A percentile compares a stretch with the other conserved stretches of the same genome.
Evolutionary conservation across 106 monocot genomes (phyloP).

Genomic region (Dendrobium catenatum): DNA sequence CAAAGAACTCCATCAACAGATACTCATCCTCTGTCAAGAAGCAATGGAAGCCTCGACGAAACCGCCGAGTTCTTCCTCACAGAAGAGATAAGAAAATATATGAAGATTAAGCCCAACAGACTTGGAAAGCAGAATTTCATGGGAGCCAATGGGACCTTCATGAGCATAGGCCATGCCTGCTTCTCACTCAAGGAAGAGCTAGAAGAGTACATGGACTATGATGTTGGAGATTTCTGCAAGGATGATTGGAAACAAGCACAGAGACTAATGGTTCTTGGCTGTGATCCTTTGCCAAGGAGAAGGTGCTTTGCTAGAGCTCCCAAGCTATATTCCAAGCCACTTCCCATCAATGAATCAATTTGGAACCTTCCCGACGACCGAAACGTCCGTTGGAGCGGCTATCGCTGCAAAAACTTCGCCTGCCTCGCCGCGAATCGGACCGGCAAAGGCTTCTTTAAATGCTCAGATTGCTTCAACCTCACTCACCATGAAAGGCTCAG

Average conservation of each 20-base stretch:
- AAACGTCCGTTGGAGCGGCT: constrained; percentile 65
- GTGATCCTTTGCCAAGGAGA: constrained; percentile 58
- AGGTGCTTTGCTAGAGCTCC: constrained; percentile 60
- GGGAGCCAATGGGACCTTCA: constrained; percentile 68
- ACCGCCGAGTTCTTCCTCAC: constrained; percentile 46
- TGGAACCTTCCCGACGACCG: constrained; percentile 56
- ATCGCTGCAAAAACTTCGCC: constrained; percentile 62
- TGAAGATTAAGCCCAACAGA: constrained; percentile 59
- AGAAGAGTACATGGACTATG: constrained; percentile 80
- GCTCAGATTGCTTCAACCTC: constrained; percentile 59
- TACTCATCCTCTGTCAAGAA: constrained; percentile 22
- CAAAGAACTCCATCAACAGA: background rate
- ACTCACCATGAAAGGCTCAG: constrained; percentile 48
- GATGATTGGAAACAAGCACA: constrained; percentile 73
- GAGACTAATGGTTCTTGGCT: constrained; percentile 61
- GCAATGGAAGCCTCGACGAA: constrained; percentile 4
- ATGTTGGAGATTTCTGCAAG: constrained; percentile 67
- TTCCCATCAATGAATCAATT: constrained; percentile 33
- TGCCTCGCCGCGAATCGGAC: constrained; percentile 51
- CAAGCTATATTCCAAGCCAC: constrained; percentile 50
- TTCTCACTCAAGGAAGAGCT: constrained; percentile 62
- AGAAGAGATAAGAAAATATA: constrained; percentile 70
- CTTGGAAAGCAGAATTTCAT: constrained; percentile 75
- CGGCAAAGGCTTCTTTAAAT: constrained; percentile 65
- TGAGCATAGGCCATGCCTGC: constrained; percentile 66